Percentiles rank a stretch among this genome's conserved stretches.
Conservation (phyloP, 495 filamentous ascomycete species). For the Penicillium pancosmium region DNA sequence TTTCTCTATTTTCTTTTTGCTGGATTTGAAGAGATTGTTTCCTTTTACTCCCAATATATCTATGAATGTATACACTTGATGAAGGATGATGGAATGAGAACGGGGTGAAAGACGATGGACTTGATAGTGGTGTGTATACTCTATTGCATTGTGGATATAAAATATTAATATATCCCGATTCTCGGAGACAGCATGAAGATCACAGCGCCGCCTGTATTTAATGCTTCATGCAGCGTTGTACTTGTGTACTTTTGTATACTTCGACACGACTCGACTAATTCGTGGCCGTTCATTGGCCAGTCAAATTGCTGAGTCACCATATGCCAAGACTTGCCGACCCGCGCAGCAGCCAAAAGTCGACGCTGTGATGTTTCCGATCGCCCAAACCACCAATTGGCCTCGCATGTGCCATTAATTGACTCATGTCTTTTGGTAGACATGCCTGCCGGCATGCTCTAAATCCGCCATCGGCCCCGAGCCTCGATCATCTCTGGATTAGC, state of each 20-base stretch:
- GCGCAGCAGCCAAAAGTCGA: slow-evolving; percentile 17
- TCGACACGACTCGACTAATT: slow-evolving; percentile 5
- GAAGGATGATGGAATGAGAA: no score
- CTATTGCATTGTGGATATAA: no score
- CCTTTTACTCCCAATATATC: not conserved
- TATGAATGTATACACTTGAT: no score
- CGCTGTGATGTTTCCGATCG: slow-evolving; percentile 1
- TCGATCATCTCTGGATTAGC: slow-evolving; percentile 56
- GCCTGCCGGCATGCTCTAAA: slow-evolving; percentile 46
- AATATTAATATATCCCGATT: no score
- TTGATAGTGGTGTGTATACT: no score
- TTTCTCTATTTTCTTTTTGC: slow-evolving; percentile 7
- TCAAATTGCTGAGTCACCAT: slow-evolving; percentile 8
- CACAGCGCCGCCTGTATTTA: not conserved
- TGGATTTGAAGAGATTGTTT: slow-evolving; percentile 7
- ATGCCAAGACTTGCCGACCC: slow-evolving; percentile 15
- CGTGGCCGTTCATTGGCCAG: slow-evolving; percentile 2
- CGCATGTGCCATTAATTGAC: slow-evolving; percentile 24
- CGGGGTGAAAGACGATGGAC: no score
- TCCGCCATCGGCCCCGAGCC: slow-evolving; percentile 26
- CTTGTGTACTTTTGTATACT: not conserved
- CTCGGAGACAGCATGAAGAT: no score
- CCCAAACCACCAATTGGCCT: slow-evolving; percentile 29
- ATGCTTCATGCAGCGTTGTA: not conserved
- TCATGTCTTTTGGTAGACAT: slow-evolving; percentile 50